Evolutionary conservation across 805 yeast genomes (phyloP), one percentile per base, ranked within the genome.

Genomic region (Starmerella sirachaensis): DNA sequence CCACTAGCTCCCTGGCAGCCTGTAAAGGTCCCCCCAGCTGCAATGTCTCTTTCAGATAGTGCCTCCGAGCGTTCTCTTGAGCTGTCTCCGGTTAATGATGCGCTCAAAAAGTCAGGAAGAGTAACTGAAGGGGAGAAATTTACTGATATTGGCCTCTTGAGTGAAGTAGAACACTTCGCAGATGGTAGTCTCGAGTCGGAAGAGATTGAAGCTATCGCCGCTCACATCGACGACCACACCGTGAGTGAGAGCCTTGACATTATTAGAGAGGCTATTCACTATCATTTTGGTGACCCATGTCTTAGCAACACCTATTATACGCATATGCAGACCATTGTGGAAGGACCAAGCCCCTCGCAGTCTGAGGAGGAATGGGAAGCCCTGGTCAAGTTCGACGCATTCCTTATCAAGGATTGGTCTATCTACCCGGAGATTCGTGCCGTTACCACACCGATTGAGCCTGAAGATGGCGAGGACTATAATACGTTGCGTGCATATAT

Each of bases 341-440:
- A 38, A n/a, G 36, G 52, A 3, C 45, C 42, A 2, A 7, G 28
- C 3, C 31, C 25, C 6, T 35, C 29, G 24, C 34, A 31, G 37
- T 10, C 19, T 16, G 38, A 35, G 16, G 58, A 59, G 5, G 51
- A 50, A n/a, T 45, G 45, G 45, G 36, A 37, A 17, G 24, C 29
- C 6, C 14, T 30, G 11, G 54, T 57, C 23, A 57, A 56, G 39
- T 50, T 63, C 19, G 65, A 66, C 41, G 72, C 72, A 3, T 64
- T 61, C 18, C 51, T 69, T 28, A 57, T 56, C 33, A 24, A 45
- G 32, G 55, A 49, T 41, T 66, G 64, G 51, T 70, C 76, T 1
- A 75, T 76, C 3, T 72, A 72, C 42, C 75, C 77, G 3, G 78
- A 74, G 50, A 74, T 74, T n/a, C 57, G 78, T 20, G 66, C 78